A percentile compares a stretch with the other conserved stretches of the same genome.
Evolutionary conservation across 441 rosid genomes (phyloP).

Genomic region (Croton setiger): DNA sequence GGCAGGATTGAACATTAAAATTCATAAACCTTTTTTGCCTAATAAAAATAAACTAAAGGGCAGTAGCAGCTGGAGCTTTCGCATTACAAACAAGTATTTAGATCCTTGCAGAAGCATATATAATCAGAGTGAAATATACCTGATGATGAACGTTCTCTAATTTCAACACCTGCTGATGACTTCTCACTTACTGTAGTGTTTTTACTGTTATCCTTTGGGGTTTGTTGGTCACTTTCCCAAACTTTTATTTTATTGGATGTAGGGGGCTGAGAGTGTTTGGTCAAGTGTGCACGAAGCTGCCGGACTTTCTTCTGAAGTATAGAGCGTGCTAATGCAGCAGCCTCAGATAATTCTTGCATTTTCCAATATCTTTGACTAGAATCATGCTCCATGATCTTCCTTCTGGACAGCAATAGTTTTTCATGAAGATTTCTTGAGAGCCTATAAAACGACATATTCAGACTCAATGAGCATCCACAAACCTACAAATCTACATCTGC

Average conservation of each 20-base stretch:
- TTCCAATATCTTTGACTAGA: conserved; percentile 41
- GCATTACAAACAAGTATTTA: background rate
- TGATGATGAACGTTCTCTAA: conserved; percentile 32
- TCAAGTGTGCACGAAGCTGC: conserved; percentile 48
- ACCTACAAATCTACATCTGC: conserved; percentile 3
- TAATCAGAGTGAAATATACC: conserved; percentile 31
- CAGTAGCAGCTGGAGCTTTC: background rate
- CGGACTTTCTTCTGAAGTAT: conserved; percentile 57
- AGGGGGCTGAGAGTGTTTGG: conserved; percentile 33
- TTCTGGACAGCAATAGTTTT: conserved; percentile 42
- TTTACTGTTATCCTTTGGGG: conserved; percentile 24
- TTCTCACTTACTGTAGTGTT: conserved; percentile 9
- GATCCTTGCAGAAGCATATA: conserved; percentile 6
- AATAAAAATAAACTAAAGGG: background rate
- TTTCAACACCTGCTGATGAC: conserved; percentile 30
- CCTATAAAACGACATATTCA: conserved; percentile 31
- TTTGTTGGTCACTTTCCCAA: conserved; percentile 23
- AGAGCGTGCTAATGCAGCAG: conserved; percentile 61
- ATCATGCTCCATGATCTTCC: conserved; percentile 54
- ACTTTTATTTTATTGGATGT: conserved; percentile 31
- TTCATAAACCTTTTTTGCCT: background rate
- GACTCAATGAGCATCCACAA: conserved; percentile 18
- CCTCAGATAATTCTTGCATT: conserved; percentile 52
- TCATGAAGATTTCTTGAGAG: conserved; percentile 59
- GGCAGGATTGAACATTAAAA: conserved; percentile 8